Conservation (phyloP, 371 early-diverging fungal genomes). For the Phascolomyces articulosus region DNA sequence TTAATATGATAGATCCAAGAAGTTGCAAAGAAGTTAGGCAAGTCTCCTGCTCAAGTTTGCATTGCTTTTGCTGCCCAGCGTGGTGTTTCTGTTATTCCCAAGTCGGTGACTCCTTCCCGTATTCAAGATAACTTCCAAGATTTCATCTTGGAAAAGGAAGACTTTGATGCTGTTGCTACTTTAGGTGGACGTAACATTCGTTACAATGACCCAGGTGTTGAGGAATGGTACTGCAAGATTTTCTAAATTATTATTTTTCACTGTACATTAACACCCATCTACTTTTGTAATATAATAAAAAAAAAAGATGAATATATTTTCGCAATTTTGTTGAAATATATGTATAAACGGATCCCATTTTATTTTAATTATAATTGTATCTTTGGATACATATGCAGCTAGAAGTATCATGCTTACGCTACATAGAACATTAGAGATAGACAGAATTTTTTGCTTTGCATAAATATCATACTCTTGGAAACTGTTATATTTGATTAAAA, state of each 20-base stretch:
- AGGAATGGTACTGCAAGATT: conserved; percentile 40
- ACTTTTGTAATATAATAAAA: not conserved
- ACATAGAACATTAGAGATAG: too few relatives aligned
- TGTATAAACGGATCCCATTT: too few relatives aligned
- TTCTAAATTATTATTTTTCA: conserved; percentile 21
- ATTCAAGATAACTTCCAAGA: conserved; percentile 60
- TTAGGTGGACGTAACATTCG: conserved; percentile 43
- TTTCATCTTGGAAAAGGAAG: conserved; percentile 53
- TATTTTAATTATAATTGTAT: too few relatives aligned
- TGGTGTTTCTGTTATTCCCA: conserved; percentile 62
- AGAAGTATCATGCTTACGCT: too few relatives aligned
- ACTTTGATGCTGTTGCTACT: conserved; percentile 39
- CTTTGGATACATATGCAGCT: too few relatives aligned
- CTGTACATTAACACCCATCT: too few relatives aligned
- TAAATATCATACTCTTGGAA: too few relatives aligned
- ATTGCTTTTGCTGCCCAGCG: conserved; percentile 81
- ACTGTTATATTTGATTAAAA: too few relatives aligned
- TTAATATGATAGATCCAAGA: conserved; percentile 31
- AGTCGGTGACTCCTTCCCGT: conserved; percentile 54
- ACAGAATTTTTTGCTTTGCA: too few relatives aligned
- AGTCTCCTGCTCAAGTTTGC: conserved; percentile 78
- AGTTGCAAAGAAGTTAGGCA: conserved; percentile 66
- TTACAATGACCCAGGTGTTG: conserved; percentile 47
- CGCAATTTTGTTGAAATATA: not conserved
- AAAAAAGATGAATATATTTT: not conserved